Evolutionary conservation across 23 red algal species (phyloP).

Genomic region (Gracilaria caudata): DNA sequence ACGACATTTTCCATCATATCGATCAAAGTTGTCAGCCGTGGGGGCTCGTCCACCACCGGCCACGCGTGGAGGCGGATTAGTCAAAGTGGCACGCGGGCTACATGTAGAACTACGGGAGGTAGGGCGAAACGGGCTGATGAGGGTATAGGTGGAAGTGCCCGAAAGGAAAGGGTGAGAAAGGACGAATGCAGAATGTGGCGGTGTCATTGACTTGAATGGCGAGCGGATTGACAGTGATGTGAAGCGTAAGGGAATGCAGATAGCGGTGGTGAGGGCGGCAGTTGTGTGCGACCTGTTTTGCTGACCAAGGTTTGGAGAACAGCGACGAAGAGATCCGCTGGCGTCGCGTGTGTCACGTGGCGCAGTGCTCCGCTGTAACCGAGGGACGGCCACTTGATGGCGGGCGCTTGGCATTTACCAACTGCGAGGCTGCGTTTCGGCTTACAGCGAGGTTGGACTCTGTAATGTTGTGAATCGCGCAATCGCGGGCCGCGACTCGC

Average conservation of each 20-base stretch:
- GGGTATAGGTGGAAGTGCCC: neutral
- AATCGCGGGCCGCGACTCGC: too few relatives aligned
- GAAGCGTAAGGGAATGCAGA: neutral
- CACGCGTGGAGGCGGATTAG: constrained; percentile 8
- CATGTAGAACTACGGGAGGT: neutral
- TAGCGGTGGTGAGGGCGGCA: too few relatives aligned
- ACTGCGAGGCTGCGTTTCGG: neutral
- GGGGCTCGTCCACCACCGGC: constrained; percentile 37
- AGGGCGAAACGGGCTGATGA: neutral
- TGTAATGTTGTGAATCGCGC: too few relatives aligned
- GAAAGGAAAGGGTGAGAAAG: neutral
- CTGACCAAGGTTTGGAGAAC: neutral
- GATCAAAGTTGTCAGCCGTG: constrained; percentile 15
- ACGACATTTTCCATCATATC: constrained; percentile 29
- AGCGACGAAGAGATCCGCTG: neutral
- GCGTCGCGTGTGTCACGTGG: neutral
- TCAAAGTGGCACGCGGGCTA: constrained; percentile 22
- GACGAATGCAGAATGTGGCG: neutral
- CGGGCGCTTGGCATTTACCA: neutral
- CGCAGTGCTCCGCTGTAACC: neutral
- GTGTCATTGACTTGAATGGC: neutral
- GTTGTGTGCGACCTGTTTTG: neutral
- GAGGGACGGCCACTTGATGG: neutral
- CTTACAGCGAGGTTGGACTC: neutral
- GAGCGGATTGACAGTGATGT: neutral